phyloP scores from a whole-genome alignment of 495 filamentous ascomycete genomes.

The Xylaria longipes region DNA sequence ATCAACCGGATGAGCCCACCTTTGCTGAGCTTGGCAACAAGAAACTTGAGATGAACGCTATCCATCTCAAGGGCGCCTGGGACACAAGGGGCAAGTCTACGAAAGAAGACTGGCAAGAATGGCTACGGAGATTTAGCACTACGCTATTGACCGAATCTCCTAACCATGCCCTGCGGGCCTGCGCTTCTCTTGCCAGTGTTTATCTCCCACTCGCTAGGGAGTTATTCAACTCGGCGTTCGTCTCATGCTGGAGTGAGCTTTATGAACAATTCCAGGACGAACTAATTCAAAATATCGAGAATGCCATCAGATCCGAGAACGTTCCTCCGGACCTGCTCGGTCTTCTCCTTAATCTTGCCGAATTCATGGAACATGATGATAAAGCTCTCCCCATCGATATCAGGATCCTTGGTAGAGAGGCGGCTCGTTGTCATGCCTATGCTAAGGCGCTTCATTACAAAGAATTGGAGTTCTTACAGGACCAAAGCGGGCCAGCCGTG shows the following conservation, averaged over 20 bases:
- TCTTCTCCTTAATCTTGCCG: slow-evolving; percentile 91
- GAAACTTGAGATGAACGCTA: slow-evolving; percentile 94
- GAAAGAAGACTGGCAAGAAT: slow-evolving; percentile 98
- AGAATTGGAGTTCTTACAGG: slow-evolving; percentile 95
- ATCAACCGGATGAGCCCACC: slow-evolving; percentile 75
- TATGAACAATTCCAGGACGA: slow-evolving; percentile 96
- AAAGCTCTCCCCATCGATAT: slow-evolving; percentile 98
- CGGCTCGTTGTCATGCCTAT: slow-evolving; percentile 94
- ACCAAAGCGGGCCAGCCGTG: slow-evolving; percentile 93
- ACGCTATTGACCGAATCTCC: slow-evolving; percentile 95
- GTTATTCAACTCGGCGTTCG: slow-evolving; percentile 97
- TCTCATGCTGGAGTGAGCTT: slow-evolving; percentile 97
- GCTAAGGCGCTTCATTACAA: slow-evolving; percentile 99
- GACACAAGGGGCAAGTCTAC: slow-evolving; percentile 95
- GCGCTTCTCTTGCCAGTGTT: slow-evolving; percentile 85
- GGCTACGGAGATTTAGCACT: slow-evolving; percentile 95
- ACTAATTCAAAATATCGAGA: slow-evolving; percentile 92
- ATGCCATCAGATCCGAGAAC: slow-evolving; percentile 87
- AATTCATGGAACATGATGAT: slow-evolving; percentile 99
- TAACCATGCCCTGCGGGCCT: slow-evolving; percentile 91
- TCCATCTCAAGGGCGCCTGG: slow-evolving; percentile 97
- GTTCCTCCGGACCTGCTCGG: slow-evolving; percentile 96
- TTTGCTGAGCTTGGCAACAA: slow-evolving; percentile 86
- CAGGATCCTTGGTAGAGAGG: slow-evolving; percentile 87
- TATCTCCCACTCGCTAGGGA: slow-evolving; percentile 92